Conservation (phyloP, 192 early-diverging fungal genomes). For the Coemansia sp. region DNA sequence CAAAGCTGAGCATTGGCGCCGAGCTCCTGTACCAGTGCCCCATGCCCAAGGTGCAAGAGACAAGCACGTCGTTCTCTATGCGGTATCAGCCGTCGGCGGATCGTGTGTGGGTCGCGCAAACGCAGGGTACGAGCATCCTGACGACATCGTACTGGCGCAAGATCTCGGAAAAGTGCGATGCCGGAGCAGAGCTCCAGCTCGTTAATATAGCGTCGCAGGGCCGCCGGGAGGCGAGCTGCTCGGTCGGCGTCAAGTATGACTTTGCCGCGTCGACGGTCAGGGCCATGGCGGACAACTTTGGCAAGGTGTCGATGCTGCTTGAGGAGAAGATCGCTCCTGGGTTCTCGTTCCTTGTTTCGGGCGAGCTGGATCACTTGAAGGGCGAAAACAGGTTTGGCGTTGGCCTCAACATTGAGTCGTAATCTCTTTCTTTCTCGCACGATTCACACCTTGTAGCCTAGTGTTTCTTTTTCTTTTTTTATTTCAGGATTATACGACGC, state of each 20-base stretch:
- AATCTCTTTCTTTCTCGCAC: slow-evolving; percentile 25
- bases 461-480: slow-evolving; percentile 5
- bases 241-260: slow-evolving; percentile 97
- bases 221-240: slow-evolving; percentile 87
- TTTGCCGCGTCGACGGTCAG: slow-evolving; percentile 90
- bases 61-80: slow-evolving; percentile 70
- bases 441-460: neutral
- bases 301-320: slow-evolving; percentile 82
- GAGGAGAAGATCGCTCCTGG: slow-evolving; percentile 97
- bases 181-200: slow-evolving; percentile 88
- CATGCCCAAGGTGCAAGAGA: slow-evolving; percentile 79
- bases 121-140: slow-evolving; percentile 67
- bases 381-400: slow-evolving; percentile 82
- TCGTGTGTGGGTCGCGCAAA: slow-evolving; percentile 70
- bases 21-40: slow-evolving; percentile 87
- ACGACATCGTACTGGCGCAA: slow-evolving; percentile 89
- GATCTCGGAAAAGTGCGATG: slow-evolving; percentile 92
- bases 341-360: slow-evolving; percentile 85
- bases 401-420: slow-evolving; percentile 86
- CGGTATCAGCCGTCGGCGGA: slow-evolving; percentile 69
- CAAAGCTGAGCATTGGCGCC: slow-evolving; percentile 77
- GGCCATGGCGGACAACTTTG: slow-evolving; percentile 89
- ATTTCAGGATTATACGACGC: neutral
- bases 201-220: slow-evolving; percentile 62
- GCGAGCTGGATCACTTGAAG: slow-evolving; percentile 97